Evolutionary conservation across 345 rosid species (phyloP), one percentile per base, ranked within the genome.

Genomic region (Eutrema yunnanense): DNA sequence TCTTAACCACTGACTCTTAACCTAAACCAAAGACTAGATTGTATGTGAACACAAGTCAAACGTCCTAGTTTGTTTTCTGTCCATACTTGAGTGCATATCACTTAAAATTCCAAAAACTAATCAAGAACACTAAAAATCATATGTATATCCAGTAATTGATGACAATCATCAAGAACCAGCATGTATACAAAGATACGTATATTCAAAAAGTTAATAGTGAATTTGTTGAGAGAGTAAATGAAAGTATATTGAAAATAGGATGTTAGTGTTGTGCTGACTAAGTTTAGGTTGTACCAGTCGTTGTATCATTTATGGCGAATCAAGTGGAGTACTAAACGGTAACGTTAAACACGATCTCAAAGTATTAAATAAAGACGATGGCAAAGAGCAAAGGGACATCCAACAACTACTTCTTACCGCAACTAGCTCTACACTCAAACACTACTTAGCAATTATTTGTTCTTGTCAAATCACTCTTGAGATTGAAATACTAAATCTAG

Each of bases 11-110:
- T 44, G 33, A 54, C 79, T 68, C 43, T 36, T 52, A n/a, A 75
- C 79, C 58, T 46, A 61, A 69, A 75, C 70, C 79, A 75, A 69
- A 75, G 46, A 75, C 58, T 19, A 75, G 34, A 68, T 53, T 68
- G 36, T 61, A 69, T 22, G 30, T 53, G 58, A 74, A 69, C 44
- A 62, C 44, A 53, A 69, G 74, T 75, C 70, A 62, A 69, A 75
- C 69, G 64, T 62, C 53, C 4, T 16, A 47, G 32, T 53, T 68
- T 52, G 57, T 34, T 68, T 14, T 43, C 22, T 44, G 51, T n/a
- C 30, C 27, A 43, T 13, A 59, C 47, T 58, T 58, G 60, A 73
- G 63, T 62, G 67, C 54, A 22, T n/a, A 43, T 36, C 72, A 73
- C 72, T 65, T 37, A 8, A 12, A 48, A 16, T 6, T 57, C 60